Conservation (phyloP, 176 grass and related monocot species). For the Lolium multiflorum region DNA sequence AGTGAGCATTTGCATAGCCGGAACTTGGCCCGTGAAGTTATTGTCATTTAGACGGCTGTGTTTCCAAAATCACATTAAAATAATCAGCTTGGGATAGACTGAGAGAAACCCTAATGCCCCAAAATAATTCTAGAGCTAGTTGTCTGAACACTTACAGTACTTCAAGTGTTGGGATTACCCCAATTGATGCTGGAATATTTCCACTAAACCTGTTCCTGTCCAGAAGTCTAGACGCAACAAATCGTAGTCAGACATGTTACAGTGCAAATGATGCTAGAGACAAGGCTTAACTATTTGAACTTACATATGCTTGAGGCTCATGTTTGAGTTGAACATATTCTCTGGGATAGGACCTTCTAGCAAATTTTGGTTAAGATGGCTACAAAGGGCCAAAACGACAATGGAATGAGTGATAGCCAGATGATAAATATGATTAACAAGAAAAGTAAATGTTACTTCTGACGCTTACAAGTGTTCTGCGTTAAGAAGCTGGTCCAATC, state of each 20-base stretch:
- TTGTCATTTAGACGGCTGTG: slow-evolving; percentile 71
- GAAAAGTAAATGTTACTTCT: background rate
- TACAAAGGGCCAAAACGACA: slow-evolving; percentile 40
- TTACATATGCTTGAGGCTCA: slow-evolving; percentile 74
- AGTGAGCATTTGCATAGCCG: slow-evolving; percentile 54
- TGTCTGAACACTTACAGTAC: slow-evolving; percentile 73
- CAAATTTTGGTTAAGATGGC: slow-evolving; percentile 78
- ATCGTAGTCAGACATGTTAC: background rate
- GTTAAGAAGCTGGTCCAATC: slow-evolving; percentile 64
- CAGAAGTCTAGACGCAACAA: slow-evolving; percentile 61
- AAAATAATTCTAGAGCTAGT: background rate
- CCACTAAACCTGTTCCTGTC: slow-evolving; percentile 73
- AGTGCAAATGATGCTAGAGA: background rate
- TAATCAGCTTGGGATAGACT: slow-evolving; percentile 6
- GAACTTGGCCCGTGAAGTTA: slow-evolving; percentile 47
- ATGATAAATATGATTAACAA: slow-evolving; percentile 5
- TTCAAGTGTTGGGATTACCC: slow-evolving; percentile 57
- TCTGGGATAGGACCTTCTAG: slow-evolving; percentile 68
- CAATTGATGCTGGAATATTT: slow-evolving; percentile 57
- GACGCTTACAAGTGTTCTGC: slow-evolving; percentile 72
- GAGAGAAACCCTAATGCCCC: background rate
- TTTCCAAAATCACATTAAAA: slow-evolving; percentile 34
- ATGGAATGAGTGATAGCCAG: slow-evolving; percentile 16
- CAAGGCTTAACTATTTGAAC: slow-evolving; percentile 37
- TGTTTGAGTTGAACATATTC: slow-evolving; percentile 64